Evolutionary conservation across 352 stramenopile genomes (phyloP).

Genomic region (Globisporangium lucens): DNA sequence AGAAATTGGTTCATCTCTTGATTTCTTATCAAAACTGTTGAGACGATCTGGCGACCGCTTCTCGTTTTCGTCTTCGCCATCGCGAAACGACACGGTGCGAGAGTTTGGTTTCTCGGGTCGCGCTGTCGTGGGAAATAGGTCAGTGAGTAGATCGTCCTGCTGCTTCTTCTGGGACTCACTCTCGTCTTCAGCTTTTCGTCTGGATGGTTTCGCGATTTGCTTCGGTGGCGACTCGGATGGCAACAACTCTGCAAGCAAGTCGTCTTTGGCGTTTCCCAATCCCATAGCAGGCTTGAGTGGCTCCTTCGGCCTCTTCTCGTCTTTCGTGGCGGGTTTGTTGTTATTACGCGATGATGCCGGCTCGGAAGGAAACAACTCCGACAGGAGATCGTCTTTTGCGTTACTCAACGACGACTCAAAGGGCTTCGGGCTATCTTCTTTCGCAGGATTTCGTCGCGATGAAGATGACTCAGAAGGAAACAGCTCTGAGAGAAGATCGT

Average conservation of each 20-base stretch:
- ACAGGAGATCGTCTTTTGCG: constrained; percentile 14
- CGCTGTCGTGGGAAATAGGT: constrained; percentile 23
- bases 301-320: constrained; percentile 3
- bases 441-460: neutral
- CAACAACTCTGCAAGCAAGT: constrained; percentile 16
- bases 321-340: neutral
- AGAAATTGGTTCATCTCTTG: neutral
- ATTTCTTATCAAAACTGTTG: neutral
- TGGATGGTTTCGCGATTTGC: neutral
- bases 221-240: constrained; percentile 7
- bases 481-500: constrained; percentile 38
- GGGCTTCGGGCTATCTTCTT: neutral
- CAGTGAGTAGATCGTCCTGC: constrained; percentile 16
- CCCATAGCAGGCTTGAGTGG: neutral
- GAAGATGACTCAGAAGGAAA: constrained; percentile 21
- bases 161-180: neutral
- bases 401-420: neutral
- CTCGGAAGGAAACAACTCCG: constrained; percentile 8
- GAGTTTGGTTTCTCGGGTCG: neutral
- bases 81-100: constrained; percentile 2
- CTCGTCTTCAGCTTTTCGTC: neutral
- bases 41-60: neutral
- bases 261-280: constrained; percentile 4
- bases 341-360: neutral
- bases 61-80: constrained; percentile 14